Evolutionary conservation across 1,284 basidiomycete genomes (phyloP).

Genomic region (Apiotrichum laibachii): DNA sequence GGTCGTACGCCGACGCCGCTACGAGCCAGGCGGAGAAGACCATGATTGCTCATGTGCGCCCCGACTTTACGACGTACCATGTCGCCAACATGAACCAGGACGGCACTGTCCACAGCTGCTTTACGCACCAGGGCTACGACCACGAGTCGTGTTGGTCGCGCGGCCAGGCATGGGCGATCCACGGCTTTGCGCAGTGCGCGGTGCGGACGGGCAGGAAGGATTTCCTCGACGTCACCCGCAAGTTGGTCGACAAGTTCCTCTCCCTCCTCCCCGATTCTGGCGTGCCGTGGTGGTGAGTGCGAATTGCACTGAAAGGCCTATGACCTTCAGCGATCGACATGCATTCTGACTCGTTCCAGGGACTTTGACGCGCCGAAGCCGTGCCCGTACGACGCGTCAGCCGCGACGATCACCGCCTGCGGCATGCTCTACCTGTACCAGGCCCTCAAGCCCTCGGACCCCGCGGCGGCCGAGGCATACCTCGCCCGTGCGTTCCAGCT

Average conservation of each 20-base stretch:
- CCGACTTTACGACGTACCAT: conserved; percentile 38
- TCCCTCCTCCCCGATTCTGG: conserved; percentile 27
- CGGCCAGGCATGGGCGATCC: conserved; percentile 46
- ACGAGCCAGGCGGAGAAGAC: conserved; percentile 34
- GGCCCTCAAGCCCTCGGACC: conserved; percentile 24
- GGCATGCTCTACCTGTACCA: conserved; percentile 38
- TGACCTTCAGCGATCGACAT: too few species aligned
- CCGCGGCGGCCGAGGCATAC: conserved; percentile 30
- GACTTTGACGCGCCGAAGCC: conserved; percentile 43
- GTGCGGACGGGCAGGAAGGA: conserved; percentile 37
- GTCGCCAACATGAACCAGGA: conserved; percentile 36
- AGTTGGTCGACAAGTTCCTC: conserved; percentile 38
- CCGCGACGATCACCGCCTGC: conserved; percentile 32
- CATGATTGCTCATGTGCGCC: conserved; percentile 26
- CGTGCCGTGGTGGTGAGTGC: conserved; percentile 39
- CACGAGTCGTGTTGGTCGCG: conserved; percentile 37
- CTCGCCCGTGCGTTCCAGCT: conserved; percentile 30
- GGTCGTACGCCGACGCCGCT: conserved; percentile 31
- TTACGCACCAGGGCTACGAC: conserved; percentile 24
- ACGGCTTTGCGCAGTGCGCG: conserved; percentile 41
- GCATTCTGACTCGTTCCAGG: conserved; percentile 17
- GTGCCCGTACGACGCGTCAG: conserved; percentile 40
- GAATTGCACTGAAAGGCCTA: too few species aligned
- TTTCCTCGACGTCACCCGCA: conserved; percentile 31
- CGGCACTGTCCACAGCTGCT: background rate